A percentile compares a stretch with the other conserved stretches of the same genome.
Evolutionary conservation across 345 rosid genomes (phyloP).

Genomic region (Hibiscus syriacus): DNA sequence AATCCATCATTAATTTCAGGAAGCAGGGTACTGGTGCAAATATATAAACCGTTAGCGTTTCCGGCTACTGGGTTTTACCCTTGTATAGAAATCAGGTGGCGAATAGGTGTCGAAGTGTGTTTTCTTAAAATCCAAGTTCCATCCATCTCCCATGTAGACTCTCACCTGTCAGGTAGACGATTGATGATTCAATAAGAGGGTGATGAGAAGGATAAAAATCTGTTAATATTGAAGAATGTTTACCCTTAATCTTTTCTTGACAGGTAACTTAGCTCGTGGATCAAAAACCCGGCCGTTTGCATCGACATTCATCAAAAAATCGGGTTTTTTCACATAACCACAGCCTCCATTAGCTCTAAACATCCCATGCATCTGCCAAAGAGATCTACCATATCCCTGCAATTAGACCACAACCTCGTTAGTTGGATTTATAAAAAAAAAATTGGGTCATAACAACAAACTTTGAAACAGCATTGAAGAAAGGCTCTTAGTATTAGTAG

Average conservation of each 20-base stretch:
- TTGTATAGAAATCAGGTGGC: conserved; percentile 84
- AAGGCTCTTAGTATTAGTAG: too few relatives aligned
- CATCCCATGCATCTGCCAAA: conserved; percentile 93
- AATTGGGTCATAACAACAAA: background rate
- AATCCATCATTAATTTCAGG: background rate
- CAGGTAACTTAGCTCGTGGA: conserved; percentile 34
- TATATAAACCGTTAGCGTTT: too few relatives aligned
- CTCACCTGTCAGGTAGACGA: conserved; percentile 41
- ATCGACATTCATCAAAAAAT: conserved; percentile 41
- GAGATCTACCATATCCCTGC: conserved; percentile 75
- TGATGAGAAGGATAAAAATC: background rate
- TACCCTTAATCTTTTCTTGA: conserved; percentile 63
- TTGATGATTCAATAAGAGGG: background rate
- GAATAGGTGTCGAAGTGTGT: conserved; percentile 75
- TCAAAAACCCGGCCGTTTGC: conserved; percentile 38
- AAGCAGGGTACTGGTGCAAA: background rate
- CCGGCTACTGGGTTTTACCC: conserved; percentile 27
- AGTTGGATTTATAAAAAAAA: conserved; percentile 3
- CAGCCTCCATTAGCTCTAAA: conserved; percentile 87
- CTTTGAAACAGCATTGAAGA: background rate
- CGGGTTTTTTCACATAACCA: conserved; percentile 86
- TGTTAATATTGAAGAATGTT: background rate
- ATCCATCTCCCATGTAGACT: conserved; percentile 85
- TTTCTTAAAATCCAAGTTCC: conserved; percentile 61
- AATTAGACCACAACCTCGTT: conserved; percentile 6